A percentile compares a stretch with the other conserved stretches of the same genome.
phyloP scores from a whole-genome alignment of 2,329 filamentous ascomycete species.

The Pestalotiopsis sp. region DNA sequence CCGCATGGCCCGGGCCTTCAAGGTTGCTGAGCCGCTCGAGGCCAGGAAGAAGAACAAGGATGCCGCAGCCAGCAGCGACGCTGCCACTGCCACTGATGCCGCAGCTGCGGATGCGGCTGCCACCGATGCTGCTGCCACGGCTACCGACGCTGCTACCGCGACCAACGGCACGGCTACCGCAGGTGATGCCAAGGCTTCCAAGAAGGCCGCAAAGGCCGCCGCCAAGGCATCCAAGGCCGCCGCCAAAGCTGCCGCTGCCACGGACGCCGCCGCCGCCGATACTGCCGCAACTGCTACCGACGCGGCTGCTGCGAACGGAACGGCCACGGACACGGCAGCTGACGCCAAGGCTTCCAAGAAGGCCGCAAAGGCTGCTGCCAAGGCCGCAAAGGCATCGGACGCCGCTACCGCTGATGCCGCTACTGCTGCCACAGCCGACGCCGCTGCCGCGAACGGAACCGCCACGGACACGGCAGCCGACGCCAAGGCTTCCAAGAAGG shows the following conservation, averaged over 20 bases:
- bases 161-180: background rate
- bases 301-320: background rate
- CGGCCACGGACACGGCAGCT: background rate
- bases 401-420: background rate
- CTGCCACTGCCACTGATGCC: background rate
- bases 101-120: background rate
- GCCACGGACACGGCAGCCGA: background rate
- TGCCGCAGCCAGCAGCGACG: background rate
- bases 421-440: background rate
- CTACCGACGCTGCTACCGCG: background rate
- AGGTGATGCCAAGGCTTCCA: constrained; percentile 2
- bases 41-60: background rate
- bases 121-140: background rate
- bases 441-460: background rate
- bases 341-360: constrained; percentile 1
- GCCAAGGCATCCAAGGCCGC: constrained; percentile 4
- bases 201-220: constrained; percentile 7
- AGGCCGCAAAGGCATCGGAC: background rate
- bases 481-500: constrained; percentile 23
- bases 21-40: background rate
- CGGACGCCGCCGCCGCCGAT: background rate
- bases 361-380: constrained; percentile 3
- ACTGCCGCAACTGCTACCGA: too few relatives aligned
- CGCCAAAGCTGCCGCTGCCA: background rate
- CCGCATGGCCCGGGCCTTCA: background rate